Evolutionary conservation across 75 land plant species (phyloP).

Genomic region (Cryptomeria japonica): DNA sequence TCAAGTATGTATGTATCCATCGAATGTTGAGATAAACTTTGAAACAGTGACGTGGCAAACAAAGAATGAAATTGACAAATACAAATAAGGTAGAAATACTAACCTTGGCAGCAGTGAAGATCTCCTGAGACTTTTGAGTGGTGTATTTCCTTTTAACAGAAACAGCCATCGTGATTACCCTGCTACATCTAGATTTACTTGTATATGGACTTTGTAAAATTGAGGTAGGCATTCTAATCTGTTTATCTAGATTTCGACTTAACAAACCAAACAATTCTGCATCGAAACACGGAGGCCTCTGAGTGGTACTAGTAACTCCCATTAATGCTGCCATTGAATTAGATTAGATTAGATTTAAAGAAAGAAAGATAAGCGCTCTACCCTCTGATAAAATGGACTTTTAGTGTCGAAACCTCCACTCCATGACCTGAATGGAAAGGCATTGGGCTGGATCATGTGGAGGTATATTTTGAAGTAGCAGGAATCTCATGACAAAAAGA

Average conservation of each 20-base stretch:
- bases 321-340: background rate
- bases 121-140: conserved; percentile 78
- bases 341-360: background rate
- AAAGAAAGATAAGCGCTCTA: too few species aligned
- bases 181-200: background rate
- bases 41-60: background rate
- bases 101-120: conserved; percentile 87
- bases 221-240: background rate
- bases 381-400: too few species aligned
- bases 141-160: conserved; percentile 59
- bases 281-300: background rate
- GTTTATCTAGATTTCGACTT: background rate
- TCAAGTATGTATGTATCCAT: background rate
- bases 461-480: too few species aligned
- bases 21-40: background rate
- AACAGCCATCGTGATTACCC: conserved; percentile 38
- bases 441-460: too few species aligned
- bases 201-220: background rate
- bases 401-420: too few species aligned
- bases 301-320: background rate
- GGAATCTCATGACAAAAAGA: too few species aligned
- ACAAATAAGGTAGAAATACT: background rate
- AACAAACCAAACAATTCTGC: background rate
- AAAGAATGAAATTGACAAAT: background rate
- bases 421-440: too few species aligned